Evolutionary conservation across 2,329 filamentous ascomycete species (phyloP), one percentile per base, ranked within the genome.

Genomic region (Ilyonectria mors-panacis): DNA sequence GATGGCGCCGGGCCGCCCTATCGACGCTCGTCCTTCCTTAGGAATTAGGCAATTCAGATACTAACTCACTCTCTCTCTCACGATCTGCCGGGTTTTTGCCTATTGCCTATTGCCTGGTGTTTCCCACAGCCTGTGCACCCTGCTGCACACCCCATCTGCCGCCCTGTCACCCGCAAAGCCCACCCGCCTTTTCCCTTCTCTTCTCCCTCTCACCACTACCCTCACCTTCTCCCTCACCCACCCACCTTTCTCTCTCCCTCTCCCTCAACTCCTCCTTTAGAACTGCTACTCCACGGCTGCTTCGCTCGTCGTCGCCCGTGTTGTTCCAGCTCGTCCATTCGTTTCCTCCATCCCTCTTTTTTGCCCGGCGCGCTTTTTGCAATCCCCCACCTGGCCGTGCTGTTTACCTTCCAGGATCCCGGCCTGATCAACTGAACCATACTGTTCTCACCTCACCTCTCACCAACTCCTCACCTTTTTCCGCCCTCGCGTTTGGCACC

Each of bases 311-410:
- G 68, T 68, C 53, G 70, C 62, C 65, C 61, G 66, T 72, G 72
- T 66, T 53, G 58, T 67, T 68, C 68, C 73, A 65, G 71, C 74
- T 77, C 67, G 75, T 77, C 75, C 75, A 71, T 77, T 77, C 75
- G 61, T 77, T 77, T 74, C 61, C 56, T 51, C 37, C n/a, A 42
- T n/a, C 39, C n/a, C 37, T 50, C 56, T 56, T 61, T 45, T 61
- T 53, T 63, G 65, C 66, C 64, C 59, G 70, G 70, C 65, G 74
- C 65, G 70, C 70, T 72, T 69, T 51, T 58, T 61, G 64, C 59
- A 30, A 56, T 57, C 50, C 59, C 57, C 23, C 42, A 37, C 39
- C 39, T 45, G 45, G 45, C 45, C 57, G 39, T 58, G 60, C 21
- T 39, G 60, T 55, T 48, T 48, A 55, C 42, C 19, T 58, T 47